Base-by-base conservation (phyloP, 1,139 yeast genomes). In the Hansenula sp. region DNA sequence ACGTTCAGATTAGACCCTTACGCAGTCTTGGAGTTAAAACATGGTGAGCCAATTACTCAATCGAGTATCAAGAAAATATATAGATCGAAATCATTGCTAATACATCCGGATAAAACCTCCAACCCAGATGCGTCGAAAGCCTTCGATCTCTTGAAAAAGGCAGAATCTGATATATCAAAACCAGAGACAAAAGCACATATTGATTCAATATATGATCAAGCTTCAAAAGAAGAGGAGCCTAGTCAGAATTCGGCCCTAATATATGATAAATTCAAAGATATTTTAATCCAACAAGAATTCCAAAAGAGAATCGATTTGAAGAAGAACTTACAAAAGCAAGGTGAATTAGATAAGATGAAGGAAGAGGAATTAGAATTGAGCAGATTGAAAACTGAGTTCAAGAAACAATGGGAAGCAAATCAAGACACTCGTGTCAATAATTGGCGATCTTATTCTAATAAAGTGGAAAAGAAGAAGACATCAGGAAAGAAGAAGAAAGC, bases 71-170 rank as follows among this genome's bases (percentile, higher is more conserved):
- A 72, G 51, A 75, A 70, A 47, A 56, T 66, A 33, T 84, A 74
- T 57, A 63, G 89, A 33, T 73, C 71, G 58, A 80, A 79, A 59
- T 79, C 88, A 6, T 63, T 81, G 36, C 60, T 81, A 47, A 78
- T 84, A 31, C 91, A 84, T 58, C 91, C 91, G 0, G 91, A 84
- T 58, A 82, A 81, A 53, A 71, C 79, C 1, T 61, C 66, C 36
- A 76, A 82, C 51, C 63, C 67, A 0, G 63, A 67, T 15, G 87
- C 89, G 0, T 77, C 86, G 0, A 71, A 64, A 35, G 90, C 90
- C 1, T 84, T 84, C 56, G 84, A 81, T 54, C 49, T 68, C 36
- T 53, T 69, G 36, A 67, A 69, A 48, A 65, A 65, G 42, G 72
- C 74, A 3, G 70, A 66, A 43, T 11, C 34, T 7, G 31, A 30